These are phyloP conservation scores for Nitzschia palea DNA, from an alignment of 108 stramenopile species.

Conservation along the genomic window DNA sequence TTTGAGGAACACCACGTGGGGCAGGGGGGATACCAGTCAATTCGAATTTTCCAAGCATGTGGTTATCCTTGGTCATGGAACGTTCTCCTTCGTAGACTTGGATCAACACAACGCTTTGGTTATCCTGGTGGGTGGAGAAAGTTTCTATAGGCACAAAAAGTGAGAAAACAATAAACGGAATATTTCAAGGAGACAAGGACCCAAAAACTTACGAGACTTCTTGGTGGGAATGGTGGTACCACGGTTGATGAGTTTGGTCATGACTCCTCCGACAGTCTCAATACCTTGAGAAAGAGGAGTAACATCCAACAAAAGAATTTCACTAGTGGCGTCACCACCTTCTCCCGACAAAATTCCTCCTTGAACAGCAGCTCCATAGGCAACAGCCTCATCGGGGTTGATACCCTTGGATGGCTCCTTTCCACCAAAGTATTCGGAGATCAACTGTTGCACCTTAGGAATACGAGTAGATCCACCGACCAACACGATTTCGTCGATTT, in stretches of 20 bases:
- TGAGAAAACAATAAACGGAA: not conserved
- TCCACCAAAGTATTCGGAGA: conserved; percentile 95
- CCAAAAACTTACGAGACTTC: conserved; percentile 65
- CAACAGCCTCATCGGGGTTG: conserved; percentile 98
- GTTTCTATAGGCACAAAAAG: conserved; percentile 47
- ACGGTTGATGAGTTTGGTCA: conserved; percentile 93
- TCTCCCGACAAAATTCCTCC: conserved; percentile 90
- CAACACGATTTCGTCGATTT: conserved; percentile 96
- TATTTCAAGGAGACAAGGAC: not conserved
- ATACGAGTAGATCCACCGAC: conserved; percentile 98
- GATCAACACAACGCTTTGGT: conserved; percentile 91
- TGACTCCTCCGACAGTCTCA: conserved; percentile 93
- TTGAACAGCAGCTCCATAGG: conserved; percentile 96
- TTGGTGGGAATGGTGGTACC: conserved; percentile 94
- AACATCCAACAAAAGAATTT: conserved; percentile 77
- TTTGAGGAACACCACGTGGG: conserved; percentile 92
- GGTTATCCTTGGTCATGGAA: conserved; percentile 91
- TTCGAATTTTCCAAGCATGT: conserved; percentile 90
- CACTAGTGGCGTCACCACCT: conserved; percentile 75
- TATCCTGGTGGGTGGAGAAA: conserved; percentile 94
- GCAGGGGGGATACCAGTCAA: conserved; percentile 92
- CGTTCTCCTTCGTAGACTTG: conserved; percentile 97
- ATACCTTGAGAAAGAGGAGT: conserved; percentile 89
- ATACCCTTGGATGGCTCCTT: conserved; percentile 95
- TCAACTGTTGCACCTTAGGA: conserved; percentile 91